Conservation (phyloP, 257 asterid genomes). For the Cynanchum wilfordii region DNA sequence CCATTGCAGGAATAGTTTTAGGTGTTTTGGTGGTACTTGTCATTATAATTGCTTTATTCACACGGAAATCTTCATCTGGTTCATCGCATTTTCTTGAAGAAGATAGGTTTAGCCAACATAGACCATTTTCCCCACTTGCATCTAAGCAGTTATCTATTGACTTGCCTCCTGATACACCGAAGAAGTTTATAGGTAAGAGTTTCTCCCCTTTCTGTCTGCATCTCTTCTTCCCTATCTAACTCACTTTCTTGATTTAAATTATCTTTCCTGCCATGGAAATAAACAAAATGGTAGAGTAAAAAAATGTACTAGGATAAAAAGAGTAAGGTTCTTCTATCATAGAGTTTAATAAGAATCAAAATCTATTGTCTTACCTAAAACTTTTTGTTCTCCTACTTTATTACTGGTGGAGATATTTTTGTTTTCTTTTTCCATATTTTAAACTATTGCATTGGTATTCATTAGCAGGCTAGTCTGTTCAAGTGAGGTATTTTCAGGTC, state of each 20-base stretch:
- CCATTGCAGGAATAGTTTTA: conserved; percentile 37
- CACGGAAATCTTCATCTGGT: conserved; percentile 28
- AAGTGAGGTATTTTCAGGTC: background rate
- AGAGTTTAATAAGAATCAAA: background rate
- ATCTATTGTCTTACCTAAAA: background rate
- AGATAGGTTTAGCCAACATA: conserved; percentile 32
- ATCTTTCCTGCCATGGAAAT: background rate
- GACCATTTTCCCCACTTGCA: conserved; percentile 36
- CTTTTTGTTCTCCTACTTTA: background rate
- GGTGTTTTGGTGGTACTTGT: conserved; percentile 34
- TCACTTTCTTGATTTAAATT: background rate
- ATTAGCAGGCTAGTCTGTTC: background rate
- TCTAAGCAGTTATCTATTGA: conserved; percentile 28
- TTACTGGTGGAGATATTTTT: background rate
- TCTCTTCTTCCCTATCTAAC: background rate
- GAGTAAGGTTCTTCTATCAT: background rate
- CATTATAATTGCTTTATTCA: conserved; percentile 27
- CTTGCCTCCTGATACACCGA: conserved; percentile 18
- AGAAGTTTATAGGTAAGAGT: conserved; percentile 31
- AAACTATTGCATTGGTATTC: background rate
- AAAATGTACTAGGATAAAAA: background rate
- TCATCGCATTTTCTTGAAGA: conserved; percentile 42
- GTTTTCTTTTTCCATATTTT: background rate
- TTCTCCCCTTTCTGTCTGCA: background rate
- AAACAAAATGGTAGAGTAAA: background rate